Evolutionary conservation across 2,329 filamentous ascomycete species (phyloP), one percentile per base, ranked within the genome.

Genomic region (Penicillium sclerotiorum): DNA sequence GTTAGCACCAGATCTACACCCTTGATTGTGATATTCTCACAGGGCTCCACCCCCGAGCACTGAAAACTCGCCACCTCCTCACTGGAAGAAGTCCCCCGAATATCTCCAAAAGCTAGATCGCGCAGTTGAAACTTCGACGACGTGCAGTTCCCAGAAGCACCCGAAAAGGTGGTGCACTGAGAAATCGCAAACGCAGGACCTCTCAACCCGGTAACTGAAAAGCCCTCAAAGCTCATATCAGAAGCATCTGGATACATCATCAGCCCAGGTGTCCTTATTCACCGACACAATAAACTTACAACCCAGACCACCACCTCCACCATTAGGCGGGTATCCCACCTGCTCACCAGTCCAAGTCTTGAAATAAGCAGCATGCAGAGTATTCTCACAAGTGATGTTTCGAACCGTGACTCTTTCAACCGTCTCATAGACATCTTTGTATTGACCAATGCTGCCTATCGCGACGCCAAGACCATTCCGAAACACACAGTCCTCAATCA

Each of bases 311-410:
- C 79, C 81, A 9, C 81, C 81, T 2, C 80, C 82, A 13, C 82
- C 81, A 55, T 85, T 84, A 1, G 80, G 81, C 1, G 79, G 79
- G 43, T 75, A 78, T 15, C 79, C 77, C 22, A 72, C 71, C 28
- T 72, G 72, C 8, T 77, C 65, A 15, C 78, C 80, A 0, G 79
- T 80, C 82, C 82, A 85, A 0, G 80, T 84, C 68, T 85, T 84
- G 51, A 84, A 63, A 55, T 81, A 81, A 17, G 59, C 73, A 1
- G 72, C 77, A 52, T 81, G 75, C 1, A 72, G 58, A 4, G 77
- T 80, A 49, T 77, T 71, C 40, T 71, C 56, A 44, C 75, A 74
- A 2, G 67, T 69, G 25, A 82, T 72, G 56, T 82, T 79, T 8
- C 71, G 67, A 1, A 72, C 78, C 5, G 67, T 70, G 28, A 84